Evolutionary conservation across 768 basidiomycete genomes (phyloP).

Genomic region (Amanita inopinata): DNA sequence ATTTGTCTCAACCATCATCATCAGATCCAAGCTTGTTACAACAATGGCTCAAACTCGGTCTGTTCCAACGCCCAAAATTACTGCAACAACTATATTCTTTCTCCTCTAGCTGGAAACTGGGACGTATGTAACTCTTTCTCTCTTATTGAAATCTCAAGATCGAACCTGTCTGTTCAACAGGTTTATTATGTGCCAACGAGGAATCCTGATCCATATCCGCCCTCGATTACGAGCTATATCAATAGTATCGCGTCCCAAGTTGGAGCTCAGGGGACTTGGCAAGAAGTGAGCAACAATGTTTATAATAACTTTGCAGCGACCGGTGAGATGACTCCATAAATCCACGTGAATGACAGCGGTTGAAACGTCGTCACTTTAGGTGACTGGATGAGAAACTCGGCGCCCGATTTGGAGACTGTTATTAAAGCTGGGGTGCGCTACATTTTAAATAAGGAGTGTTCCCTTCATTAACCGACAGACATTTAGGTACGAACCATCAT

Average conservation of each 20-base stretch:
- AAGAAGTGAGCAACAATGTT: conserved; percentile 28
- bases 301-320: conserved; percentile 37
- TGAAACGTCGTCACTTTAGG: conserved; percentile 16
- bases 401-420: conserved; percentile 42
- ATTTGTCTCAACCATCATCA: background rate
- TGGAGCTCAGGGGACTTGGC: conserved; percentile 35
- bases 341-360: background rate
- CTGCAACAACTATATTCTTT: conserved; percentile 50
- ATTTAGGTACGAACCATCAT: conserved; percentile 33
- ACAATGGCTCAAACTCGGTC: conserved; percentile 32
- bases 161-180: conserved; percentile 10
- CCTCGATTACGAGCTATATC: conserved; percentile 24
- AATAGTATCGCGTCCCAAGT: conserved; percentile 25
- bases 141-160: no score
- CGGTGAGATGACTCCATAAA: conserved; percentile 23
- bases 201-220: conserved; percentile 40
- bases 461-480: background rate
- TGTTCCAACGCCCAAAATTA: conserved; percentile 48
- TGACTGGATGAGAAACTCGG: conserved; percentile 49
- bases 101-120: conserved; percentile 42
- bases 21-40: conserved; percentile 47
- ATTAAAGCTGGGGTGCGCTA: conserved; percentile 44
- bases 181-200: conserved; percentile 36
- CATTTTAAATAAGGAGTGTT: background rate
- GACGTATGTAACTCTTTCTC: conserved; percentile 26